Evolutionary conservation across 805 yeast genomes (phyloP), one percentile per base, ranked within the genome.

Genomic region (Diddensiella caesifluorescens): DNA sequence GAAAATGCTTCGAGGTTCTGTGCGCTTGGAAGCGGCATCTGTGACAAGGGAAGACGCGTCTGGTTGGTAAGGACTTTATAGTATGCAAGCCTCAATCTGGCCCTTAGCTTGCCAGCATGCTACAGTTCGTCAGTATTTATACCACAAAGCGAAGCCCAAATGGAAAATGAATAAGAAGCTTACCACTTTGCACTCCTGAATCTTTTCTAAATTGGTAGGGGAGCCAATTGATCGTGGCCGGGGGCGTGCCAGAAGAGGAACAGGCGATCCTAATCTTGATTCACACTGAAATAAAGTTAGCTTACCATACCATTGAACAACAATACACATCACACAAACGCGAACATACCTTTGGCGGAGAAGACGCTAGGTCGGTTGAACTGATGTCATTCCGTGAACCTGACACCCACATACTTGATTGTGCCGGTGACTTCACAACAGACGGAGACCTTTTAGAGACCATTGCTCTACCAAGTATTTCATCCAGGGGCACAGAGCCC

Each of bases 51-150:
- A 5, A 55, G 43, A 12, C 42, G 27, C n/a, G 50, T 46, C 45
- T 63, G 65, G 41, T 61, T 51, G 16, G 61, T 58, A 15, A 42
- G 43, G 34, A 62, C 62, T 34, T 63, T 63, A 46, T 56, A 62
- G 47, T 59, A 51, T 18, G 67, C 67, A 25, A 62, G 50, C 16
- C 50, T 49, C 4, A 62, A 57, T 3, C 66, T 50, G 36, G 53
- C 42, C 12, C 55, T 51, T 18, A 62, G 56, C 5, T 52, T 40
- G 15, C 48, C 50, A 22, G 64, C 64, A 22, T 51, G 55, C 49
- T 48, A 15, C 19, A 29, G n/a, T n/a, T n/a, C n/a, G 33, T 20
- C 31, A 29, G 41, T 37, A 18, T 37, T 35, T 5, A n/a, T 21
- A 13, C 15, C 13, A 10, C 15, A 30, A 40, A 5, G 28, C 28